A percentile compares a stretch with the other conserved stretches of the same genome.
These are phyloP conservation scores for Kandelia obovata DNA, from an alignment of 345 rosid genomes.

Conservation along the genomic window DNA sequence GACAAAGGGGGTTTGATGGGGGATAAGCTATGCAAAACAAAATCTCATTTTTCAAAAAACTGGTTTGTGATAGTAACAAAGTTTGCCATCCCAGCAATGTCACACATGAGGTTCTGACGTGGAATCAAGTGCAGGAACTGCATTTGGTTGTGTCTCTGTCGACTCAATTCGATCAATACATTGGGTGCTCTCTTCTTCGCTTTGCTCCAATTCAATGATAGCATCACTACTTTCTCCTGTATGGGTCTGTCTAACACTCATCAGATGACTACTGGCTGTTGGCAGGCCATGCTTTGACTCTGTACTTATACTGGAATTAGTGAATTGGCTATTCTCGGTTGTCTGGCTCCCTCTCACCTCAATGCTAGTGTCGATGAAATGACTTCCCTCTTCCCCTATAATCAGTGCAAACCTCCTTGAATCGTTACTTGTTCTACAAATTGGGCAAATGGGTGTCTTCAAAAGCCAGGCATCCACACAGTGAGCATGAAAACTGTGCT, in stretches of 20 bases:
- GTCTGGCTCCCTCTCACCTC: neutral
- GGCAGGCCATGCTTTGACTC: neutral
- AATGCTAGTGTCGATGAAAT: conserved; percentile 18
- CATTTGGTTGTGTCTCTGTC: neutral
- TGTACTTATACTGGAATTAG: too few relatives aligned
- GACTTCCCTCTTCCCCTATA: conserved; percentile 22
- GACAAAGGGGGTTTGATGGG: too few relatives aligned
- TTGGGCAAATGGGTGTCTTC: conserved; percentile 53
- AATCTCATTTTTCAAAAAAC: too few relatives aligned
- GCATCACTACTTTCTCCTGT: neutral
- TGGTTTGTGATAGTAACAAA: too few relatives aligned
- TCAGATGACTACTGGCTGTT: neutral
- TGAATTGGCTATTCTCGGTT: conserved; percentile 3
- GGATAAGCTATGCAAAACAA: too few relatives aligned
- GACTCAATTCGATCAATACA: too few relatives aligned
- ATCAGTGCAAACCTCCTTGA: conserved; percentile 12
- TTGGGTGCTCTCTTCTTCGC: neutral
- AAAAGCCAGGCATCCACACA: conserved; percentile 56
- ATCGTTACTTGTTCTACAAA: conserved; percentile 41
- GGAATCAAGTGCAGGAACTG: neutral
- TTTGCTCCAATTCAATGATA: neutral
- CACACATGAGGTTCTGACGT: neutral
- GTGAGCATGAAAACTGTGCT: conserved; percentile 53
- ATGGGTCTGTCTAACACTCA: neutral
- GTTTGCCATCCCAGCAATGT: neutral